phyloP scores from a whole-genome alignment of 257 asterid genomes.

The Solanum etuberosum region DNA sequence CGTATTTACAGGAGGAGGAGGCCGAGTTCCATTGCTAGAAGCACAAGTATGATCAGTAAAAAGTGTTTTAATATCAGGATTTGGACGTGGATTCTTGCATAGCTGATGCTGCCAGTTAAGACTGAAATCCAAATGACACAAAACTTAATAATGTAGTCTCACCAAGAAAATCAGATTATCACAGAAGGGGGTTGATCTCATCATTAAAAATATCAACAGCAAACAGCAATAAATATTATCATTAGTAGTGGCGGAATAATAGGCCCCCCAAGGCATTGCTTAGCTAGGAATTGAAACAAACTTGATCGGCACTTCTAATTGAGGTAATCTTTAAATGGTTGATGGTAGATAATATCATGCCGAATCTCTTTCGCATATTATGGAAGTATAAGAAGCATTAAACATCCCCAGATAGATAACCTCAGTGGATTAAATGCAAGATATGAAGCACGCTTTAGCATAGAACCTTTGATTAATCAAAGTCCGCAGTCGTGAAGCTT shows the following conservation, averaged over 20 bases:
- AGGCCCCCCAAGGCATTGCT: not conserved
- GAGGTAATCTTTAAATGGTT: not conserved
- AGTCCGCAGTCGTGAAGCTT: conserved; percentile 83
- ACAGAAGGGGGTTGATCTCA: not conserved
- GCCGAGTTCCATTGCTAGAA: conserved; percentile 66
- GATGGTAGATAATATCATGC: not conserved
- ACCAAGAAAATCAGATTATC: not conserved
- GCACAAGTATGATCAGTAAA: conserved; percentile 82
- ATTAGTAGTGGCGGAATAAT: not conserved
- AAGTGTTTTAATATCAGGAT: conserved; percentile 90
- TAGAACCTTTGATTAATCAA: conserved; percentile 82
- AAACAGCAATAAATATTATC: not conserved
- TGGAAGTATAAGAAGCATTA: not conserved
- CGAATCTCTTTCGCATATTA: not conserved
- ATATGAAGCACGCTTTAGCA: not conserved
- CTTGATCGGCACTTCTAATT: not conserved
- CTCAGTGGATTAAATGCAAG: conserved; percentile 1
- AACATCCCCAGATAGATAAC: not conserved
- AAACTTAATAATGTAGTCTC: conserved; percentile 4
- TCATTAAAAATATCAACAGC: not conserved
- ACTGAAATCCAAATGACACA: conserved; percentile 34
- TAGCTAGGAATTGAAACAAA: not conserved
- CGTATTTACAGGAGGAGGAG: conserved; percentile 54
- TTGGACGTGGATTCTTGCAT: conserved; percentile 93
- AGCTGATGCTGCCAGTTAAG: conserved; percentile 98